Evolutionary conservation across 139 green algal genomes (phyloP).

Genomic region (Deuterostichococcus epilithicus): DNA sequence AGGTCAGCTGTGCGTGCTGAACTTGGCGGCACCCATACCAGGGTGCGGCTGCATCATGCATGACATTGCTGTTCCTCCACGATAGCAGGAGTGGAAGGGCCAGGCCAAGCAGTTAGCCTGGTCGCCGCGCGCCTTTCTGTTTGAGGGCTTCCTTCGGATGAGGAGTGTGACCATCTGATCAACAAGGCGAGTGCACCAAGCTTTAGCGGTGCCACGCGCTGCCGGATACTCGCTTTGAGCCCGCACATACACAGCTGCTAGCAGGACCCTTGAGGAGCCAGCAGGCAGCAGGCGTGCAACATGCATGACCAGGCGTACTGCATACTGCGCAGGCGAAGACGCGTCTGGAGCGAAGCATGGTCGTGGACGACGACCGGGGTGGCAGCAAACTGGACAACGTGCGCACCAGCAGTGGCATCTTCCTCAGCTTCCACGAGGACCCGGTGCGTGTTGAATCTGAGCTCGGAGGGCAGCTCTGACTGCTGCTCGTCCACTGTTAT

Average conservation of each 20-base stretch:
- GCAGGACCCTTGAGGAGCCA: too few relatives aligned
- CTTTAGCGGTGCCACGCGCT: too few relatives aligned
- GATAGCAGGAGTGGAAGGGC: slow-evolving; percentile 36
- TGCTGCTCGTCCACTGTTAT: too few relatives aligned
- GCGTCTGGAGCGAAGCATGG: neutral
- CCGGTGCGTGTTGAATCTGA: neutral
- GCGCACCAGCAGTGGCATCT: slow-evolving; percentile 45
- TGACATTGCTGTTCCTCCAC: too few relatives aligned
- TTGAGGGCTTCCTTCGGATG: slow-evolving; percentile 49
- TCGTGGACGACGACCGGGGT: neutral
- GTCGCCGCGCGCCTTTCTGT: slow-evolving; percentile 37
- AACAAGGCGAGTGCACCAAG: neutral
- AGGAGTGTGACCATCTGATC: slow-evolving; percentile 55
- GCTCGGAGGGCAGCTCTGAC: too few relatives aligned
- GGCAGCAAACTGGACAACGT: slow-evolving; percentile 11
- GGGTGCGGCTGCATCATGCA: too few relatives aligned
- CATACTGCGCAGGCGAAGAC: slow-evolving; percentile 27
- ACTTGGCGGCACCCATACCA: too few relatives aligned
- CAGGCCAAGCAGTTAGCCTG: slow-evolving; percentile 48
- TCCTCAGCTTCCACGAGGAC: slow-evolving; percentile 24
- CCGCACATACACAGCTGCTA: too few relatives aligned
- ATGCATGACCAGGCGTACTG: too few relatives aligned
- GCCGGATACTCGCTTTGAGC: too few relatives aligned
- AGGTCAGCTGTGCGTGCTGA: too few relatives aligned
- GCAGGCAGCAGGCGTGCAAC: too few relatives aligned